Conservation (phyloP, 2,329 filamentous ascomycete species). For the Lizonia empirigonia region DNA sequence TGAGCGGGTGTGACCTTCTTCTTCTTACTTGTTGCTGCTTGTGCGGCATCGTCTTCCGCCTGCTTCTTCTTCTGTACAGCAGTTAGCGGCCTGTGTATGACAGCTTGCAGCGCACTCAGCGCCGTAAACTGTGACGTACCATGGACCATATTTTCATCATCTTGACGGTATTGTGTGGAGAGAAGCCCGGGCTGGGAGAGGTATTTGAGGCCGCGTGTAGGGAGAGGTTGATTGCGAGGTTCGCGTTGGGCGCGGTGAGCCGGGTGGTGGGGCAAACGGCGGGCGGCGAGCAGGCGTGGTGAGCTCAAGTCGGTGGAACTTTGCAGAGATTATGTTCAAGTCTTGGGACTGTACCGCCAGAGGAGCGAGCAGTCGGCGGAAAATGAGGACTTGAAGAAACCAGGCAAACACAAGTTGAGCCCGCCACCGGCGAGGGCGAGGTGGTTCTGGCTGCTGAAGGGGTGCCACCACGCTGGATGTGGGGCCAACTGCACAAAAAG, state of each 20-base stretch:
- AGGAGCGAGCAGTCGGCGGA: background rate
- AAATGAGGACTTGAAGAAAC: background rate
- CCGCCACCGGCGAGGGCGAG: background rate
- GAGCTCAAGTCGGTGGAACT: slow-evolving; percentile 1
- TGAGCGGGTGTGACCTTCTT: slow-evolving; percentile 99
- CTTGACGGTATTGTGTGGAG: slow-evolving; percentile 52
- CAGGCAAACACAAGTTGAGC: background rate
- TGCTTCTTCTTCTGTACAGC: slow-evolving; percentile 77
- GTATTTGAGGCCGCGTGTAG: slow-evolving; percentile 24
- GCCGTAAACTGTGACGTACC: slow-evolving; percentile 60
- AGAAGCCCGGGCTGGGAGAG: slow-evolving; percentile 6
- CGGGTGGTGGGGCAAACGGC: slow-evolving; percentile 24
- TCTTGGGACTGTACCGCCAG: background rate
- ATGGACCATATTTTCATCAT: slow-evolving; percentile 99
- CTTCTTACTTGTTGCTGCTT: slow-evolving; percentile 80
- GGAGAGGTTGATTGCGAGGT: slow-evolving; percentile 12
- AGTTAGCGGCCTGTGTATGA: slow-evolving; percentile 29
- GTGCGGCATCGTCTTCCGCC: slow-evolving; percentile 91
- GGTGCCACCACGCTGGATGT: slow-evolving; percentile 14
- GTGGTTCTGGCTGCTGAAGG: slow-evolving; percentile 8
- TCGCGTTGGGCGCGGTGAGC: slow-evolving; percentile 15
- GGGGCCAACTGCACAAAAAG: background rate
- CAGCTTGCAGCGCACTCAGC: background rate
- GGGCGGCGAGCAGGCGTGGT: slow-evolving; percentile 14
- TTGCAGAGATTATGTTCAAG: background rate